Conservation (phyloP, 1,284 basidiomycete species). For the Apiotrichum porosum region DNA sequence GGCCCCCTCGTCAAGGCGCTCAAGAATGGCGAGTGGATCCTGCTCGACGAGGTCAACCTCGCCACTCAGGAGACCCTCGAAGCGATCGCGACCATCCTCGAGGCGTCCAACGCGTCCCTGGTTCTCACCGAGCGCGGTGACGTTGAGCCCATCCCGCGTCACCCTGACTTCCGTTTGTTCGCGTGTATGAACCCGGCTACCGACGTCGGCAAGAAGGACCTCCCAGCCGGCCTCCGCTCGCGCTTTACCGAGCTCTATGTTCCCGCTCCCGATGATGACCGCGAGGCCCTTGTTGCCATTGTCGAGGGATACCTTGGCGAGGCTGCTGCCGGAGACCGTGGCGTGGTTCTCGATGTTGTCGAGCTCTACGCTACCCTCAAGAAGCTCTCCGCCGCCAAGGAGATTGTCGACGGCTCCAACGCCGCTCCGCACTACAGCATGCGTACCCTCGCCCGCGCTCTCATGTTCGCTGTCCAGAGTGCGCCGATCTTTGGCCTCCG, state of each 20-base stretch:
- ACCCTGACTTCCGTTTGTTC: conserved; percentile 92
- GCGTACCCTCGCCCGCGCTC: conserved; percentile 86
- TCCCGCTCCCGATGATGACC: conserved; percentile 84
- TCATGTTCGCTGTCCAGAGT: conserved; percentile 85
- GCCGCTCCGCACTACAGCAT: conserved; percentile 96
- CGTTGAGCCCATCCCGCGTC: conserved; percentile 81
- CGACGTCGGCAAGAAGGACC: conserved; percentile 96
- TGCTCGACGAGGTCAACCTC: conserved; percentile 95
- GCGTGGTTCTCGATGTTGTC: conserved; percentile 83
- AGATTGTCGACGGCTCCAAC: conserved; percentile 90
- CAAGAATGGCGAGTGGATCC: conserved; percentile 84
- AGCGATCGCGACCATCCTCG: conserved; percentile 80
- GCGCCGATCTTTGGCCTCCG: conserved; percentile 73
- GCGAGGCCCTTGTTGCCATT: conserved; percentile 82
- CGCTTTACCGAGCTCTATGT: conserved; percentile 97
- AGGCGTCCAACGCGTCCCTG: conserved; percentile 79
- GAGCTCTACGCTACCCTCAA: conserved; percentile 87
- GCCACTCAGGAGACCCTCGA: conserved; percentile 93
- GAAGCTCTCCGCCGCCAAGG: conserved; percentile 68
- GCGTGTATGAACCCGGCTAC: conserved; percentile 99
- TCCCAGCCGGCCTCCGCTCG: conserved; percentile 81
- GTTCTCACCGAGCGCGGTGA: conserved; percentile 92
- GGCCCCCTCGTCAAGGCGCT: conserved; percentile 93
- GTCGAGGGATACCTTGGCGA: conserved; percentile 86
- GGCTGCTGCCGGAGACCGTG: conserved; percentile 75